Base-by-base conservation (phyloP, 805 yeast species). In the Gaillardinia entomophila region DNA sequence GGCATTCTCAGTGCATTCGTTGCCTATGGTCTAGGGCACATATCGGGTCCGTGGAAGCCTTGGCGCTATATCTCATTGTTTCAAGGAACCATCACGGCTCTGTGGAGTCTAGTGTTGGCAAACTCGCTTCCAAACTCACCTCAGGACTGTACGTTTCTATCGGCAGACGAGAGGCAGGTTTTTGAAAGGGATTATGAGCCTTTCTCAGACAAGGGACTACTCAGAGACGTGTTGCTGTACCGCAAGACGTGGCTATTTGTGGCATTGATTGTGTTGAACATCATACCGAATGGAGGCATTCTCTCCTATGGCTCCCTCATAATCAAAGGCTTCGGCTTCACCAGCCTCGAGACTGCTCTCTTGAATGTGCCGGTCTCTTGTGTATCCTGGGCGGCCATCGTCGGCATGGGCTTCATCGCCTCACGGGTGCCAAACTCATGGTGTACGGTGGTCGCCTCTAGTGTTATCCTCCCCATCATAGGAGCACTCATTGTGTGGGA, bases 381-480 rank as follows among this genome's bases (percentile, higher is more conserved):
- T 16, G 28, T 39, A 8, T 27, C 40, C 3, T 33, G 37, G 36
- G 20, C 33, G 12, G 29, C 43, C 14, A 36, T 36, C 3, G 32
- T 36, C 11, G 18, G 24, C 16, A 16, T 37, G 7, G 40, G 40
- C 8, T 33, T 12, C 28, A n/a, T 33, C 13, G 28, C 36, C 17
- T 28, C 34, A 4, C 24, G 23, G 14, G 19, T 24, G 26, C 26
- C 25, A 7, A 32, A 34, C 33, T n/a, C 23, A 16, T 24, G 40
- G 20, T 28, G 35, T 16, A 31, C 25, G 28, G 22, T 39, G 18
- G 28, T 33, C 22, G 26, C 32, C 13, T 13, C 26, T 2, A 33
- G 38, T 12, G 35, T 39, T 17, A 27, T 45, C 42, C 19, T 45
- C n/a, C 12, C n/a, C n/a, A n/a, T n/a, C n/a, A n/a, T n/a, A n/a